Evolutionary conservation across 257 asterid genomes (phyloP), one percentile per base, ranked within the genome.

Genomic region (Fraxinus quadrangulata): DNA sequence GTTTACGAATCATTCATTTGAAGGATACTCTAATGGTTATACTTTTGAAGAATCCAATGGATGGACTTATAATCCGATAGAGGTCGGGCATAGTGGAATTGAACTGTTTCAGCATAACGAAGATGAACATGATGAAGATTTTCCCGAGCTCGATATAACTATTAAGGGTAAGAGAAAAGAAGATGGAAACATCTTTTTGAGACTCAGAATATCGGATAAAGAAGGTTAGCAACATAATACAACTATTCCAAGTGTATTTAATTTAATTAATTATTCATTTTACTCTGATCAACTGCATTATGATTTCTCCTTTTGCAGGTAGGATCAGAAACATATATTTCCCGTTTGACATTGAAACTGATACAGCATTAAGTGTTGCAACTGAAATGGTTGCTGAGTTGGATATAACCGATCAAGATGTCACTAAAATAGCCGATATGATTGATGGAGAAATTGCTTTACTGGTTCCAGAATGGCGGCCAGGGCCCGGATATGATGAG

Each of bases 381-480:
- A 84, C 92, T 21, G 98, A 94, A 85, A 94, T 94, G 98, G 92
- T 94, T 39, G 89, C 90, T 0, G 98, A 94, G 90, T 28, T 94
- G 83, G 97, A 92, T 84, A 88, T 94, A 66, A 92, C 88, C 0
- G 96, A 94, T 71, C 97, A 92, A 85, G 97, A 92, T 26, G 97
- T 88, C 81, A 87, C 86, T 17, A 88, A 87, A 71, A 94, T 94
- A 81, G 94, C 97, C 33, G 89, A 87, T 30, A 92, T 90, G 97
- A 94, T 94, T 3, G 98, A 94, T 39, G 88, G 87, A 4, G 97
- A 94, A 66, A 92, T 94, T 37, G 81, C 84, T 69, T 87, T 86
- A 51, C 67, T 94, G 81, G 93, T 92, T 14, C 98, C 97, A 0
- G 98, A 88, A 2, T 92, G 98, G 98, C 84, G 79, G 67, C 12